phyloP scores from a whole-genome alignment of 352 stramenopile species.

The Pythium sukuiense region DNA sequence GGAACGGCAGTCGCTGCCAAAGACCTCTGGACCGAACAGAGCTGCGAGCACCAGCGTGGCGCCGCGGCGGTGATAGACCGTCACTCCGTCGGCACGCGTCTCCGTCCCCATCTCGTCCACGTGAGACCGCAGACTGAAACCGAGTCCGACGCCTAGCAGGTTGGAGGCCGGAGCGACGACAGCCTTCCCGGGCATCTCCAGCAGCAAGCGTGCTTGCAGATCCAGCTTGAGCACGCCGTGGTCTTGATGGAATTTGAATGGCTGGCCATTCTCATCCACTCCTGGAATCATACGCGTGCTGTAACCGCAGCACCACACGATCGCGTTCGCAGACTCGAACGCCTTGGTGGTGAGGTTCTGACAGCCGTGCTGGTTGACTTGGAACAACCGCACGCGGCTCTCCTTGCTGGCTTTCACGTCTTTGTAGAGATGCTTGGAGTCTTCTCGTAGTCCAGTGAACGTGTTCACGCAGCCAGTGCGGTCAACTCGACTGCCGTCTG shows the following conservation, averaged over 20 bases:
- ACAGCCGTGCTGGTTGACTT: slow-evolving; percentile 61
- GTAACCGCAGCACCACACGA: slow-evolving; percentile 86
- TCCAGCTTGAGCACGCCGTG: slow-evolving; percentile 75
- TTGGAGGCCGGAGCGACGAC: slow-evolving; percentile 11
- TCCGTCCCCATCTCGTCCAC: slow-evolving; percentile 79
- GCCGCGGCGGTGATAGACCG: slow-evolving; percentile 84
- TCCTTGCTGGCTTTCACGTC: slow-evolving; percentile 62
- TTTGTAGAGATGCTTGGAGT: slow-evolving; percentile 79
- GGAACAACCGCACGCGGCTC: slow-evolving; percentile 64
- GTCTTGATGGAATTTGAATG: slow-evolving; percentile 45
- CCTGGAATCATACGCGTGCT: slow-evolving; percentile 57
- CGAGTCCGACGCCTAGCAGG: slow-evolving; percentile 71
- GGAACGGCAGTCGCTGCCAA: slow-evolving; percentile 47
- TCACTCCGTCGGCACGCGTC: slow-evolving; percentile 79
- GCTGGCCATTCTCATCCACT: slow-evolving; percentile 46
- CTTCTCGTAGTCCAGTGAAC: slow-evolving; percentile 81
- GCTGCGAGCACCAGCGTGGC: slow-evolving; percentile 68
- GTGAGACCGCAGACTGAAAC: slow-evolving; percentile 72
- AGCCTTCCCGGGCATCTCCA: slow-evolving; percentile 12
- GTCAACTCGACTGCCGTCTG: slow-evolving; percentile 52
- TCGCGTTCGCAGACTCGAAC: slow-evolving; percentile 65
- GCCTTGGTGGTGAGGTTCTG: slow-evolving; percentile 59
- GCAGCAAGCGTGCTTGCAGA: slow-evolving; percentile 48
- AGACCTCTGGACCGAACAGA: slow-evolving; percentile 61
- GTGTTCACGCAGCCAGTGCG: slow-evolving; percentile 78